Conservation (phyloP, 352 stramenopile species). For the Phytopythium mirpurense region DNA sequence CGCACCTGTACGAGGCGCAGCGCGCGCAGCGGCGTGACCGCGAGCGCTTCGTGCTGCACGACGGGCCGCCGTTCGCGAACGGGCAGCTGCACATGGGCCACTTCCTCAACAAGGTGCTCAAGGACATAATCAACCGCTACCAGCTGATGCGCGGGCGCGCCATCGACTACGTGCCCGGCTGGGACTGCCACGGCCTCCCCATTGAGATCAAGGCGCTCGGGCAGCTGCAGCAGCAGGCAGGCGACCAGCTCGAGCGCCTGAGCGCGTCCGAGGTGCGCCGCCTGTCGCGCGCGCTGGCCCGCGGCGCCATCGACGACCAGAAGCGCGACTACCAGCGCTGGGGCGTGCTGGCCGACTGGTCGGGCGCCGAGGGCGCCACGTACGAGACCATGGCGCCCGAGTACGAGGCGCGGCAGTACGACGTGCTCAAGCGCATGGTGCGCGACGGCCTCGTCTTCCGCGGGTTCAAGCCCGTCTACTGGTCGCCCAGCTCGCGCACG, state of each 20-base stretch:
- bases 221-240: conserved; percentile 66
- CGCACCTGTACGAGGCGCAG: conserved; percentile 52
- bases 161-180: conserved; percentile 96
- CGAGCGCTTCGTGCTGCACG: conserved; percentile 92
- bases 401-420: conserved; percentile 97
- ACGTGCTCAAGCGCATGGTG: conserved; percentile 97
- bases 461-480: conserved; percentile 98
- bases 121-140: conserved; percentile 98
- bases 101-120: conserved; percentile 91
- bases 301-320: conserved; percentile 92
- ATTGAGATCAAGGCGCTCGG: conserved; percentile 99
- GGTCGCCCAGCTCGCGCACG: conserved; percentile 95
- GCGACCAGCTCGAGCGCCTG: conserved; percentile 26
- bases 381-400: conserved; percentile 94
- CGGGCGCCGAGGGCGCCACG: conserved; percentile 37
- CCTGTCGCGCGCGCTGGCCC: conserved; percentile 89
- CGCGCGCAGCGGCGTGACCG: conserved; percentile 14
- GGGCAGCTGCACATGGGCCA: conserved; percentile 98
- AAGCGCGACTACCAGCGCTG: conserved; percentile 92
- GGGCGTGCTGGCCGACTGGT: conserved; percentile 89
- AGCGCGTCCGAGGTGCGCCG: conserved; percentile 91
- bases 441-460: conserved; percentile 94
- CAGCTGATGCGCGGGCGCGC: conserved; percentile 92
- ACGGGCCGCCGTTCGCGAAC: conserved; percentile 99
- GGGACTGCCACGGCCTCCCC: conserved; percentile 98